These are phyloP conservation scores for Salix caprea DNA, from an alignment of 345 rosid species.

Conservation along the genomic window DNA sequence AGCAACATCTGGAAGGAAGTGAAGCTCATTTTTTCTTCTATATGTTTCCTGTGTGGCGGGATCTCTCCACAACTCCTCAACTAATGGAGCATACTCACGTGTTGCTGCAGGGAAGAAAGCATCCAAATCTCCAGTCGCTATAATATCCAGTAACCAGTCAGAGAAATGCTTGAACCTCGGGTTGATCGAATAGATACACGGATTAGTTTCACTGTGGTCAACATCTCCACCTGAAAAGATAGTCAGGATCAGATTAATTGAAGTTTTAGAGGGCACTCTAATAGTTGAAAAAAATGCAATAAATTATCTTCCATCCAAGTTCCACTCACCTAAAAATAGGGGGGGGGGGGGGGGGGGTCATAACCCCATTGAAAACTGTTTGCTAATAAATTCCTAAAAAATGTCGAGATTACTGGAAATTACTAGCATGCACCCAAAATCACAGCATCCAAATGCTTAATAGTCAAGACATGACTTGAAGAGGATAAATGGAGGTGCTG, in stretches of 20 bases:
- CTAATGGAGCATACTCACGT: slow-evolving; percentile 95
- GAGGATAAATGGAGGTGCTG: neutral
- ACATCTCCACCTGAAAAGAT: slow-evolving; percentile 47
- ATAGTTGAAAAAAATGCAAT: neutral
- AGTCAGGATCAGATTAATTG: neutral
- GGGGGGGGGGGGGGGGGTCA: rapidly evolving
- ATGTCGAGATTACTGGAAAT: neutral
- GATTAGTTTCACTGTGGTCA: slow-evolving; percentile 37
- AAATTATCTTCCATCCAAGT: neutral
- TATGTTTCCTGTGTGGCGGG: slow-evolving; percentile 91
- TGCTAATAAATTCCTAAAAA: neutral
- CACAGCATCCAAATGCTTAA: neutral
- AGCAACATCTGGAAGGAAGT: slow-evolving; percentile 91
- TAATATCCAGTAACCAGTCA: slow-evolving; percentile 95
- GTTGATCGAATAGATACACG: slow-evolving; percentile 70
- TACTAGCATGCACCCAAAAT: neutral
- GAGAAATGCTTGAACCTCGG: slow-evolving; percentile 93
- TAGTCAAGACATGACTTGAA: neutral
- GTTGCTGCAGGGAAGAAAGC: slow-evolving; percentile 99
- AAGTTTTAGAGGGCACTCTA: neutral
- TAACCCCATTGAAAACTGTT: neutral
- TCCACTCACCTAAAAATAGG: neutral
- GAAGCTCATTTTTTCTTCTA: slow-evolving; percentile 85
- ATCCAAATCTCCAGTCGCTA: slow-evolving; percentile 96
- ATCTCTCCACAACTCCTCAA: slow-evolving; percentile 98